Percentiles rank a stretch among this genome's conserved stretches.
Evolutionary conservation across 495 filamentous ascomycete genomes (phyloP).

Genomic region (Extremus antarcticus): DNA sequence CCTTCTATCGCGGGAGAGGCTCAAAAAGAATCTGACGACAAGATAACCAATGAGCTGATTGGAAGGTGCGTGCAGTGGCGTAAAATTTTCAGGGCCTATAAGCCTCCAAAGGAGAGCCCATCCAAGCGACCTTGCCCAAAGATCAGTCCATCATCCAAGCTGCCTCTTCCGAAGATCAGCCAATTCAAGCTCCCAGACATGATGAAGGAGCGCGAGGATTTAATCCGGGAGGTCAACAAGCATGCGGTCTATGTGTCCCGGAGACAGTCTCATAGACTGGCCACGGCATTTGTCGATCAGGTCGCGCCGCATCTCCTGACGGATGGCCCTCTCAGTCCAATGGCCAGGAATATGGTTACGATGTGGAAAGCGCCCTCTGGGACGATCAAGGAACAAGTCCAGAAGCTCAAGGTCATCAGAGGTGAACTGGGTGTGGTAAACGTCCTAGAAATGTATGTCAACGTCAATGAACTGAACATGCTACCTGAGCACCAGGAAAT

Average conservation of each 20-base stretch:
- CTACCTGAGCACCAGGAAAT: not conserved
- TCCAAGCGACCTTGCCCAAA: too few relatives aligned
- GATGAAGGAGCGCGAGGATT: not conserved
- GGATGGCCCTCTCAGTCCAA: not conserved
- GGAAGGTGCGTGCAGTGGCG: not conserved
- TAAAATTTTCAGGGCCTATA: not conserved
- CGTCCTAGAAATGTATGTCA: not conserved
- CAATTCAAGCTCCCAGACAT: not conserved
- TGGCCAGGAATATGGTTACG: not conserved
- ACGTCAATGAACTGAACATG: not conserved
- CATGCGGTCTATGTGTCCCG: not conserved
- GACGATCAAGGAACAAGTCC: not conserved
- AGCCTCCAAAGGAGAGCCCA: not conserved
- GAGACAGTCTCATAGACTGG: not conserved
- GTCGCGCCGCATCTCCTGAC: not conserved
- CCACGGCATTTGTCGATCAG: not conserved
- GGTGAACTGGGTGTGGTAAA: not conserved
- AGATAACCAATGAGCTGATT: not conserved
- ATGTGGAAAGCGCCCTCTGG: not conserved
- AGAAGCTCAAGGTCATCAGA: not conserved
- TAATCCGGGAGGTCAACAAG: not conserved
- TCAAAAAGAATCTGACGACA: not conserved
- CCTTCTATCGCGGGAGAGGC: not conserved
- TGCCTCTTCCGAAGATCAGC: too few relatives aligned
- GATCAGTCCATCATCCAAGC: too few relatives aligned